Percentiles rank a stretch among this genome's conserved stretches.
Conservation (phyloP, 1,139 yeast species). For the Scheffersomyces insectosa region DNA sequence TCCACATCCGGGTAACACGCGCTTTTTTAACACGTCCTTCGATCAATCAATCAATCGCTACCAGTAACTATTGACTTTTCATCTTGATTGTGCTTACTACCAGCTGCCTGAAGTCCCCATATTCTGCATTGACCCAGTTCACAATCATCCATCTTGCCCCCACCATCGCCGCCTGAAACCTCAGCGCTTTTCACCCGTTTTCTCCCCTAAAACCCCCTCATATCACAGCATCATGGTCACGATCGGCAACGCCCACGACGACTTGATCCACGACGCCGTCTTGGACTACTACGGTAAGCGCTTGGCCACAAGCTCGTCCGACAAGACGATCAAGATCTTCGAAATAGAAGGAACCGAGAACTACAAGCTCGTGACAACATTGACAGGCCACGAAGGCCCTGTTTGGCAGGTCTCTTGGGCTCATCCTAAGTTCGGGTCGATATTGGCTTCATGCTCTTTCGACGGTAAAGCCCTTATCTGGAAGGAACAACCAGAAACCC, state of each 20-base stretch:
- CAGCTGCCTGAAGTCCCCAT: too few relatives aligned
- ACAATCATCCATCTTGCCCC: background rate
- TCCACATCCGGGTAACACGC: too few relatives aligned
- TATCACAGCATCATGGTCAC: constrained; percentile 51
- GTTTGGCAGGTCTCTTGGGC: constrained; percentile 99
- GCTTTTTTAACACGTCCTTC: too few relatives aligned
- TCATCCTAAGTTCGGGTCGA: constrained; percentile 95
- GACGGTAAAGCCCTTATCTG: constrained; percentile 94
- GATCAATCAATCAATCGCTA: too few relatives aligned
- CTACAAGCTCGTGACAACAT: constrained; percentile 76
- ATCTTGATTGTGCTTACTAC: too few relatives aligned
- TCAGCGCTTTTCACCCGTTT: background rate
- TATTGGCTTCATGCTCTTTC: constrained; percentile 90
- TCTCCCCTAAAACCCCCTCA: background rate
- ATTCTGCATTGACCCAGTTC: background rate
- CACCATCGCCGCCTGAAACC: background rate
- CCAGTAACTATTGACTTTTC: too few relatives aligned
- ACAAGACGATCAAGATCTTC: constrained; percentile 88
- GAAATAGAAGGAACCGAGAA: constrained; percentile 83
- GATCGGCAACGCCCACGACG: constrained; percentile 81
- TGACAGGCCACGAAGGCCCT: constrained; percentile 93
- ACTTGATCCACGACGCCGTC: constrained; percentile 94
- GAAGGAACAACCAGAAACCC: constrained; percentile 82
- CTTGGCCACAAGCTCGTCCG: constrained; percentile 93
- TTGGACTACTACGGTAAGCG: constrained; percentile 95